Evolutionary conservation across 306 rosid genomes (phyloP).

Genomic region (Cicer arietinum): DNA sequence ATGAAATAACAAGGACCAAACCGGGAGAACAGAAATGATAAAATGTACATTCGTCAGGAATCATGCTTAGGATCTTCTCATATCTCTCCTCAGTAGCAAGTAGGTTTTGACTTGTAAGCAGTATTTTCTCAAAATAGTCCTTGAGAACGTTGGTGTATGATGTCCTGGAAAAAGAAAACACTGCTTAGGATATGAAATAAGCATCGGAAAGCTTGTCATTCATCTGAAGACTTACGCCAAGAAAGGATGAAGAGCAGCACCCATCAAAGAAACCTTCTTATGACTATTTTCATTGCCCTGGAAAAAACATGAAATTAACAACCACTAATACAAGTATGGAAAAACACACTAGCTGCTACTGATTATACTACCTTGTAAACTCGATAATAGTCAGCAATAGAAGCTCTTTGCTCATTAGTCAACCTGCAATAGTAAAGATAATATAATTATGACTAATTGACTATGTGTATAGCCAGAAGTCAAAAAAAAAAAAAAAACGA

Average conservation of each 20-base stretch:
- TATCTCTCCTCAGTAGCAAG: conserved; percentile 85
- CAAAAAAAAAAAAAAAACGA: no score
- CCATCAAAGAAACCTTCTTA: conserved; percentile 75
- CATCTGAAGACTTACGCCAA: conserved; percentile 65
- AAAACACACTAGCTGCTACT: conserved; percentile 11
- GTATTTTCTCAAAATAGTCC: conserved; percentile 67
- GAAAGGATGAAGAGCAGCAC: conserved; percentile 77
- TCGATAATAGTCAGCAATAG: conserved; percentile 83
- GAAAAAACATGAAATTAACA: conserved; percentile 41
- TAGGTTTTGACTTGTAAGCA: conserved; percentile 69
- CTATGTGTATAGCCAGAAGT: neutral
- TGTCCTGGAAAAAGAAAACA: conserved; percentile 61
- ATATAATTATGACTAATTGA: conserved; percentile 26
- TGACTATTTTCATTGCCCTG: conserved; percentile 92
- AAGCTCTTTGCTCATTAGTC: conserved; percentile 84
- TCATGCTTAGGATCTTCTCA: conserved; percentile 80
- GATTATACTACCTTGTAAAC: conserved; percentile 71
- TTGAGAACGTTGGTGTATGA: conserved; percentile 77
- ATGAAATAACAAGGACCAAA: conserved; percentile 13
- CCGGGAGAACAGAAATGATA: neutral
- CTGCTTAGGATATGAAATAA: conserved; percentile 45
- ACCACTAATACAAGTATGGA: conserved; percentile 18
- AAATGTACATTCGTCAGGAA: conserved; percentile 75
- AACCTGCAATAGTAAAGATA: conserved; percentile 55
- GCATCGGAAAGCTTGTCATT: conserved; percentile 35